Percentiles rank a stretch among this genome's conserved stretches.
Conservation (phyloP, 1,284 basidiomycete species). For the Kwoniella shivajii region DNA sequence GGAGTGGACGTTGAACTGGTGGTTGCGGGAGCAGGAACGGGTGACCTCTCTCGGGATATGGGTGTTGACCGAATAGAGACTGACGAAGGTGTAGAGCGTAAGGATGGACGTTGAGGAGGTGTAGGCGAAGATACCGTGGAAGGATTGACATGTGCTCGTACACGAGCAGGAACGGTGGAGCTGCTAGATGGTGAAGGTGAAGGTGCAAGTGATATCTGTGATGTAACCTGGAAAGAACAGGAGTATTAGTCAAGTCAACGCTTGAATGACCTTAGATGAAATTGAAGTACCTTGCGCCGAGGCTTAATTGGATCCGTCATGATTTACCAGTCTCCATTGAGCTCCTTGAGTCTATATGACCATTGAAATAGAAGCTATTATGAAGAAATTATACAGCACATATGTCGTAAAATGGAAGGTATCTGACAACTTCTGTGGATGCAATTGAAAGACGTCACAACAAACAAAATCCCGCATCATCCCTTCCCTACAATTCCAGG, state of each 20-base stretch:
- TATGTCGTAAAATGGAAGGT: too few relatives aligned
- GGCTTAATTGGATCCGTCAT: constrained; percentile 5
- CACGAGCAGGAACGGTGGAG: not conserved
- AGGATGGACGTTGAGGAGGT: not conserved
- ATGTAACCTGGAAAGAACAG: too few relatives aligned
- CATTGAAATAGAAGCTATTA: too few relatives aligned
- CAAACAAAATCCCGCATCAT: too few relatives aligned
- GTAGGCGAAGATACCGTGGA: not conserved
- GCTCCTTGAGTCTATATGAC: too few relatives aligned
- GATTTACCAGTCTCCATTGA: not conserved
- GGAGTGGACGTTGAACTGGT: not conserved
- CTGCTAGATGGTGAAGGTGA: constrained; percentile 1
- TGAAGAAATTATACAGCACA: too few relatives aligned
- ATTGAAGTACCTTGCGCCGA: constrained; percentile 3
- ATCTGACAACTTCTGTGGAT: too few relatives aligned
- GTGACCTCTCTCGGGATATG: not conserved
- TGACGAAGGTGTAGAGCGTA: constrained; percentile 3
- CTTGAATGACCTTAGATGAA: not conserved
- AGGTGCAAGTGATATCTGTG: constrained; percentile 7
- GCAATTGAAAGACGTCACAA: too few relatives aligned
- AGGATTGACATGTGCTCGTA: not conserved
- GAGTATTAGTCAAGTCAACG: not conserved
- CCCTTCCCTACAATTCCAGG: too few relatives aligned
- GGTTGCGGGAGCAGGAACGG: not conserved
- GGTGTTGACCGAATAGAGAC: not conserved